phyloP scores from a whole-genome alignment of 257 asterid genomes.

The Ballota nigra region DNA sequence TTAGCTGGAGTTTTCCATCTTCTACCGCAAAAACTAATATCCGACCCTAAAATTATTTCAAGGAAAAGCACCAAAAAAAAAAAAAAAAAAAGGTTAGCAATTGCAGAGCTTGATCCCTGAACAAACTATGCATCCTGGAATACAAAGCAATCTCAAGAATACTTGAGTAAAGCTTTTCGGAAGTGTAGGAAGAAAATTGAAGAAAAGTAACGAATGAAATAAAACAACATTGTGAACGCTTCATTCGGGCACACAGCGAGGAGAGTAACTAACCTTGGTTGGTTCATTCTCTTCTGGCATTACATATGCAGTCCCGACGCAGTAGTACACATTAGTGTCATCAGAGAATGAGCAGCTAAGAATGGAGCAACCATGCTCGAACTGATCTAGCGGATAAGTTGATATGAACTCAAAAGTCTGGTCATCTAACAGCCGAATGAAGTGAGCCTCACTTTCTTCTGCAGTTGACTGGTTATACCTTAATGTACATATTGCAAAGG shows the following conservation, averaged over 20 bases:
- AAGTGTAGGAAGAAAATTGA: neutral
- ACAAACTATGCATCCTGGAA: neutral
- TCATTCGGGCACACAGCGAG: neutral
- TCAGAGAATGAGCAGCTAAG: slow-evolving; percentile 97
- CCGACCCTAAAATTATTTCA: slow-evolving; percentile 64
- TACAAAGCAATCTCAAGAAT: neutral
- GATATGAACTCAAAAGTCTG: slow-evolving; percentile 93
- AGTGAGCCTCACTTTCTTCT: slow-evolving; percentile 80
- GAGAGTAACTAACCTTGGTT: slow-evolving; percentile 54
- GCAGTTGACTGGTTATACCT: slow-evolving; percentile 70
- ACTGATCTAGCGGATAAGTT: slow-evolving; percentile 77
- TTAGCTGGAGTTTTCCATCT: slow-evolving; percentile 90
- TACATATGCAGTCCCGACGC: slow-evolving; percentile 95
- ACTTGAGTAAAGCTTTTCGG: neutral
- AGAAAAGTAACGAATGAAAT: neutral
- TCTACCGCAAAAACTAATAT: slow-evolving; percentile 89
- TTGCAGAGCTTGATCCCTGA: neutral
- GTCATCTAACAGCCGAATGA: slow-evolving; percentile 87
- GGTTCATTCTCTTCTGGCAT: slow-evolving; percentile 97
- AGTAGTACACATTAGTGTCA: slow-evolving; percentile 79
- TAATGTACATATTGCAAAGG: slow-evolving; percentile 81
- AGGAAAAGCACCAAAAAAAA: neutral
- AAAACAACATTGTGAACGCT: neutral
- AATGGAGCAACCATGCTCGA: slow-evolving; percentile 86
- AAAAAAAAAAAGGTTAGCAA: neutral